Percentiles rank a stretch among this genome's conserved stretches.
Conservation (phyloP, 768 basidiomycete genomes). For the Mycena floridula region DNA sequence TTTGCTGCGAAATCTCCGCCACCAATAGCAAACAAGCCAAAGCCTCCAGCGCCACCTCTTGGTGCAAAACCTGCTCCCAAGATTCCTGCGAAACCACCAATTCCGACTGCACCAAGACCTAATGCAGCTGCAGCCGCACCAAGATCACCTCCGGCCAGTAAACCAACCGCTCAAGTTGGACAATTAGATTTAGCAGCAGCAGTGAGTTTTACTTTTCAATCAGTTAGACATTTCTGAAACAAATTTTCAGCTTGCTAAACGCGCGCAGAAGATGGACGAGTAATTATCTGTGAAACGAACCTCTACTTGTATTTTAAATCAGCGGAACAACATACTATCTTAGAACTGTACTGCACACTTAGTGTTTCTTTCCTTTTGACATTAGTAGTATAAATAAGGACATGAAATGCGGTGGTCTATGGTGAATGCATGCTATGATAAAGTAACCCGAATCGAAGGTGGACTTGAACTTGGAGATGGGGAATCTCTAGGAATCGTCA, state of each 20-base stretch:
- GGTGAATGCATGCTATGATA: background rate
- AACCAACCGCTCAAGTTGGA: constrained; percentile 40
- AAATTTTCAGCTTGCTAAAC: constrained; percentile 59
- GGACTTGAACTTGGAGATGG: background rate
- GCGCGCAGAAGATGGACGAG: constrained; percentile 60
- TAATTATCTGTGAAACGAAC: no score
- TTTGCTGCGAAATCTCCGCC: constrained; percentile 49
- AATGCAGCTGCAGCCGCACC: constrained; percentile 27
- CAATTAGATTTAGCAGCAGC: constrained; percentile 83
- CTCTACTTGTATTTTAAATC: no score
- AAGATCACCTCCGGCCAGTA: constrained; percentile 33
- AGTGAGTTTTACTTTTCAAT: constrained; percentile 37
- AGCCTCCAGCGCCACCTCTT: constrained; percentile 50
- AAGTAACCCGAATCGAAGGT: background rate
- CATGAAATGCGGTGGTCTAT: no score
- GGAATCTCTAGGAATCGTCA: no score
- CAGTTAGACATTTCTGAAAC: constrained; percentile 3
- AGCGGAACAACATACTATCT: no score
- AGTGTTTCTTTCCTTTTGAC: no score
- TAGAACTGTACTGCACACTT: background rate
- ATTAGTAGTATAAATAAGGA: no score
- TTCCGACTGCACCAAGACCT: constrained; percentile 33
- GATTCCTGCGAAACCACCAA: constrained; percentile 33
- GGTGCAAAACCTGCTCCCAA: constrained; percentile 50
- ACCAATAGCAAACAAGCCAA: constrained; percentile 60